Conservation (phyloP, 2,329 filamentous ascomycete genomes). For the Macrophomina pseudophaseolina region DNA sequence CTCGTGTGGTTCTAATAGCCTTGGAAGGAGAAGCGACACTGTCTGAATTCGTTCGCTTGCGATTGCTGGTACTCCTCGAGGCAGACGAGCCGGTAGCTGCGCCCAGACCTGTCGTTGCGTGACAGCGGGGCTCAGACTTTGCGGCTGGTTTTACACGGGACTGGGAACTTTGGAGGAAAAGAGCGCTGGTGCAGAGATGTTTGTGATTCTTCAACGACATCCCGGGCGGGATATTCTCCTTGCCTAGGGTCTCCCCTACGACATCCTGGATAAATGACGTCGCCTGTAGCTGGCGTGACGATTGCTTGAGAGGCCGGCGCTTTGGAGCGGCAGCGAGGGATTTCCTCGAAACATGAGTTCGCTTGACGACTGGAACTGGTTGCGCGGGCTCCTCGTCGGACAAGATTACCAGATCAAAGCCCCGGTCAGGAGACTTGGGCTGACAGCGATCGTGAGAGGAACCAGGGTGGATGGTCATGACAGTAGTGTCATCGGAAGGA, state of each 20-base stretch:
- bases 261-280: conserved; percentile 50
- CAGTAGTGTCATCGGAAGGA: conserved; percentile 56
- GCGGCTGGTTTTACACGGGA: neutral
- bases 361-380: conserved; percentile 35
- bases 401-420: conserved; percentile 44
- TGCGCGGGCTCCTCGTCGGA: conserved; percentile 45
- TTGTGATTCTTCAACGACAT: conserved; percentile 31
- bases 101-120: neutral
- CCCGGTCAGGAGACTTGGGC: conserved; percentile 43
- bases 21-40: conserved; percentile 41
- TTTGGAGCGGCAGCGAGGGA: conserved; percentile 54
- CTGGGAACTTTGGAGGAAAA: neutral
- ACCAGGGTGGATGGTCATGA: conserved; percentile 58
- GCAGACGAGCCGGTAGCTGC: neutral
- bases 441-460: conserved; percentile 36
- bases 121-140: neutral
- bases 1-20: conserved; percentile 38
- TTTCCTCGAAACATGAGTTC: conserved; percentile 43
- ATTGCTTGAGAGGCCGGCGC: conserved; percentile 56
- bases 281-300: conserved; percentile 46
- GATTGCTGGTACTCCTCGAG: conserved; percentile 21
- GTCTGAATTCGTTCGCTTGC: conserved; percentile 43
- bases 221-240: conserved; percentile 67
- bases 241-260: conserved; percentile 61
- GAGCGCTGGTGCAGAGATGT: conserved; percentile 25